phyloP scores from a whole-genome alignment of 805 yeast genomes.

The Kuraishia floccosa region DNA sequence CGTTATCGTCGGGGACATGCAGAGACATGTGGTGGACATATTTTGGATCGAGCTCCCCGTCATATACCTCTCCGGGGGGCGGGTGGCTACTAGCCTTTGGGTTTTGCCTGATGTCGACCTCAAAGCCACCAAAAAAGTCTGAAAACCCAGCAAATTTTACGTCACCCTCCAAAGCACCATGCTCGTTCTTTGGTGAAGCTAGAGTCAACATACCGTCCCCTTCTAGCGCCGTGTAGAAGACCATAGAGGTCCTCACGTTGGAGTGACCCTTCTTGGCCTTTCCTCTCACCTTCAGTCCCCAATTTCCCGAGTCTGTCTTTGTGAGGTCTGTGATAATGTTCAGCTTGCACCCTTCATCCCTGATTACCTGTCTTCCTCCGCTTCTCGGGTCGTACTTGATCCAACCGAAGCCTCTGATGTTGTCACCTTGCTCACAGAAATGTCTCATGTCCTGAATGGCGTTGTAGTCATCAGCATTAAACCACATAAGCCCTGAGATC shows the following conservation, averaged over 20 bases:
- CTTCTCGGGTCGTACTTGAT: constrained; percentile 72
- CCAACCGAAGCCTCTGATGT: constrained; percentile 75
- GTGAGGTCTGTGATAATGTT: constrained; percentile 63
- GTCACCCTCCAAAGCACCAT: constrained; percentile 18
- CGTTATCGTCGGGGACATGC: constrained; percentile 55
- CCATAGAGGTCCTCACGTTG: constrained; percentile 45
- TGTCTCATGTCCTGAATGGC: constrained; percentile 57
- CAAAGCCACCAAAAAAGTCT: constrained; percentile 57
- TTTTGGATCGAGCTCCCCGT: constrained; percentile 41
- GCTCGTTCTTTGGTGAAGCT: constrained; percentile 22
- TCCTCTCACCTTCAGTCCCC: constrained; percentile 74
- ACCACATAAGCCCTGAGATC: constrained; percentile 83
- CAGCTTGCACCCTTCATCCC: constrained; percentile 54
- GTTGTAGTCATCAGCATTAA: constrained; percentile 43
- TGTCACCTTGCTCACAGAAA: constrained; percentile 62
- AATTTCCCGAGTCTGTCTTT: constrained; percentile 63
- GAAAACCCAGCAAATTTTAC: constrained; percentile 39
- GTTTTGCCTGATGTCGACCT: constrained; percentile 46
- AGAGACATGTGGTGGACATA: constrained; percentile 58
- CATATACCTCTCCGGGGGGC: constrained; percentile 11
- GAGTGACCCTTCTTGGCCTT: constrained; percentile 41
- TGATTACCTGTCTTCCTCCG: constrained; percentile 75
- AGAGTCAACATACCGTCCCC: constrained; percentile 36
- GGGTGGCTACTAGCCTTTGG: constrained; percentile 35
- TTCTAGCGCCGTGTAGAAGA: constrained; percentile 74